Evolutionary conservation across 352 stramenopile genomes (phyloP), one percentile per base, ranked within the genome.

Genomic region (Phytophthora litchii): DNA sequence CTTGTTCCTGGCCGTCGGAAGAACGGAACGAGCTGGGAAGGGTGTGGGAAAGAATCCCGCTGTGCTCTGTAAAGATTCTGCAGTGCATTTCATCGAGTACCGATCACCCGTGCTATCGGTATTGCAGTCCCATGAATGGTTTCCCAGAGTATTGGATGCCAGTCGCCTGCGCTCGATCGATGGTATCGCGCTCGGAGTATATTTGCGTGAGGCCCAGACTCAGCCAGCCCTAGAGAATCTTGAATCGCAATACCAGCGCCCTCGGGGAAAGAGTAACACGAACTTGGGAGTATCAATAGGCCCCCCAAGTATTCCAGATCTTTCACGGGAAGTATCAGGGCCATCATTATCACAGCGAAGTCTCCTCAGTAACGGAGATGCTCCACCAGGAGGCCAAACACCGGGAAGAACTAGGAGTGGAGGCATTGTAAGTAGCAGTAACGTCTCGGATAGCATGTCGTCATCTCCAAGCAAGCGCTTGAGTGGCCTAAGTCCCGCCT

Each of bases 41-140:
- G 56, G 48, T 19, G 51, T 69, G 13, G 55, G 70, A 27, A 83
- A 76, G 41, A 76, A 41, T 32, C 49, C 46, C 0, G 57, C 67
- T 12, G 44, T 63, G 45, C 45, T 72, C 1, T 83, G 78, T 44
- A 86, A 81, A 43, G 78, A 86, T 60, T 82, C 72, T 20, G 41
- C 72, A 8, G 70, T 90, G 16, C 59, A 80, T 44, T 90, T 83
- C 56, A 76, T 90, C 38, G 74, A 86, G 35, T 84, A 88, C 54
- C 70, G 73, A 34, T 51, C 72, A 17, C 64, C 72, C 16, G 66
- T 72, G 36, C 43, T 86, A 38, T 55, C 64, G 13, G 80, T 89
- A 47, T 44, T 90, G 23, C 68, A 75, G 43, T 62, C 68, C 13
- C 73, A 74, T 43, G 58, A 68, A 46, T 66, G 53, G 40, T 76